Evolutionary conservation across 1,139 yeast genomes (phyloP).

Genomic region (Sugiyamaella grinbergsii): DNA sequence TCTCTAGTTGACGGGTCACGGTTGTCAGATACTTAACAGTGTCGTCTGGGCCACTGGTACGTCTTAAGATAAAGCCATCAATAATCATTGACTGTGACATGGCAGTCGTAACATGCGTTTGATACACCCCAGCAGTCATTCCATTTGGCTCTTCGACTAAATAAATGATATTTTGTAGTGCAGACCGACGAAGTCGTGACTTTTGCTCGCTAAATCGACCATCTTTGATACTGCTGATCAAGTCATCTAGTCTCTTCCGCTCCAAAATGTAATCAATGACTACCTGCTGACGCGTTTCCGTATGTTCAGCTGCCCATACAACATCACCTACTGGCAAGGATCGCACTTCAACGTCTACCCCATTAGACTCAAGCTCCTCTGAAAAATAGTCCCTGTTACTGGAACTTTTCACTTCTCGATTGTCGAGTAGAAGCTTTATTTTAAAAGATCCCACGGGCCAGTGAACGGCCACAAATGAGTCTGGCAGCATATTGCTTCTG

Average conservation of each 20-base stretch:
- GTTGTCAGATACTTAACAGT: constrained; percentile 66
- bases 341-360: constrained; percentile 56
- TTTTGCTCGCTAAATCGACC: constrained; percentile 87
- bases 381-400: constrained; percentile 40
- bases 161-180: constrained; percentile 68
- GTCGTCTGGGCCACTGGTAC: constrained; percentile 73
- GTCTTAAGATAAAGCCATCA: constrained; percentile 65
- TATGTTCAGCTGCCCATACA: constrained; percentile 81
- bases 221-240: constrained; percentile 78
- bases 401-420: constrained; percentile 61
- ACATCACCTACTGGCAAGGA: constrained; percentile 84
- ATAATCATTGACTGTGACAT: constrained; percentile 70
- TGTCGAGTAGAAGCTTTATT: constrained; percentile 69
- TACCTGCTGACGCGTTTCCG: constrained; percentile 58
- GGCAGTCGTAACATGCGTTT: constrained; percentile 73
- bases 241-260: constrained; percentile 85
- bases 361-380: constrained; percentile 54
- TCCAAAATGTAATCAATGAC: constrained; percentile 82
- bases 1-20: constrained; percentile 55
- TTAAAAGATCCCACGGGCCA: constrained; percentile 63
- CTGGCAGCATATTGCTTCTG: constrained; percentile 4
- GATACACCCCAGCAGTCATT: constrained; percentile 46
- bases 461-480: constrained; percentile 20
- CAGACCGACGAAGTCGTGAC: constrained; percentile 66
- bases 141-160: constrained; percentile 75